phyloP scores from a whole-genome alignment of 2,329 filamentous ascomycete species.

The Zasmidium cellare region DNA sequence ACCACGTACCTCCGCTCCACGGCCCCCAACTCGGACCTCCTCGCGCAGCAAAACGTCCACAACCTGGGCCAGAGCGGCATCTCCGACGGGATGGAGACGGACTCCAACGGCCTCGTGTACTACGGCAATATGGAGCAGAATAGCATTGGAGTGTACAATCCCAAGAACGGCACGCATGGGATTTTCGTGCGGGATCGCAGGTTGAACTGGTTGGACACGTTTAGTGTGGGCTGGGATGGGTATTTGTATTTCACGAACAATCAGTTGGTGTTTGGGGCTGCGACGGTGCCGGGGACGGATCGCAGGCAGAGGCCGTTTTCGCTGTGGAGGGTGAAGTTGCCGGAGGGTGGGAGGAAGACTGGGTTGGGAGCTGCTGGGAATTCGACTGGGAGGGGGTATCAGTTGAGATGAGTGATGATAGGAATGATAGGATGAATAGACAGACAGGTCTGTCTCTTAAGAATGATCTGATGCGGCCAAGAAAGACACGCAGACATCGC shows the following conservation, averaged over 20 bases:
- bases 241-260: slow-evolving; percentile 57
- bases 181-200: slow-evolving; percentile 49
- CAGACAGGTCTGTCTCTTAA: no score
- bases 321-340: slow-evolving; percentile 43
- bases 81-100: slow-evolving; percentile 55
- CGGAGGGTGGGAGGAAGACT: slow-evolving; percentile 44
- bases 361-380: no score
- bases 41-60: slow-evolving; percentile 45
- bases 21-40: slow-evolving; percentile 41
- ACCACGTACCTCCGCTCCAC: slow-evolving; percentile 43
- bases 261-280: slow-evolving; percentile 43
- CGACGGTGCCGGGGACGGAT: slow-evolving; percentile 45
- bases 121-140: slow-evolving; percentile 53
- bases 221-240: slow-evolving; percentile 42
- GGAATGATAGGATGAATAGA: no score
- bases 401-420: no score
- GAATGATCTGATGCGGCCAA: no score
- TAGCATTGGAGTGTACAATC: slow-evolving; percentile 49
- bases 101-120: slow-evolving; percentile 52
- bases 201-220: slow-evolving; percentile 54
- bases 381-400: no score
- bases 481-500: no score
- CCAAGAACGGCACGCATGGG: slow-evolving; percentile 43
- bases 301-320: slow-evolving; percentile 45
- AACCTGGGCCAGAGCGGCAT: slow-evolving; percentile 51